A percentile compares a stretch with the other conserved stretches of the same genome.
Evolutionary conservation across 2,329 filamentous ascomycete species (phyloP).

Genomic region (Ascochyta lentis): DNA sequence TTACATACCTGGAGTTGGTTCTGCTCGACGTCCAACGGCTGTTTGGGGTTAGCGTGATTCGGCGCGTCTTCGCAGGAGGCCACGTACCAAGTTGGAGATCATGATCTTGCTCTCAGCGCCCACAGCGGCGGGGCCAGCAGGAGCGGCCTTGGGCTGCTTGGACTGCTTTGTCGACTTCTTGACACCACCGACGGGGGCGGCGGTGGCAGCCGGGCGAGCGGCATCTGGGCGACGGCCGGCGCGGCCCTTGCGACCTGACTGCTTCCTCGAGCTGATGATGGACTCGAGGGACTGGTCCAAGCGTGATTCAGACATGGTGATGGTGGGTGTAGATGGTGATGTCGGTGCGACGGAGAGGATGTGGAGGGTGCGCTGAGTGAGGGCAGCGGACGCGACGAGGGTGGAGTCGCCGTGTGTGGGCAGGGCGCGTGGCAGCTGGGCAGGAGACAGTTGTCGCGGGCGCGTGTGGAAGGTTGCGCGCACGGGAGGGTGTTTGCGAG

Average conservation of each 20-base stretch:
- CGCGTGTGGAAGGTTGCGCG: conserved; percentile 20
- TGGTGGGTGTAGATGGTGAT: conserved; percentile 8
- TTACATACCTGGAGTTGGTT: conserved; percentile 99
- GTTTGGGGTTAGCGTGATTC: conserved; percentile 55
- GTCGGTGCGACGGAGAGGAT: background rate
- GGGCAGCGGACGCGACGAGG: conserved; percentile 20
- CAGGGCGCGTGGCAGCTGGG: conserved; percentile 28
- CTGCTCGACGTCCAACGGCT: conserved; percentile 97
- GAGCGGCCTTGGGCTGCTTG: conserved; percentile 66
- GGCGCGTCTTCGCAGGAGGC: background rate
- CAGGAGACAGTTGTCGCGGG: conserved; percentile 21
- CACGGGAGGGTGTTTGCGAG: conserved; percentile 17
- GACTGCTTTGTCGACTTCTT: conserved; percentile 73
- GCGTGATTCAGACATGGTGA: conserved; percentile 65
- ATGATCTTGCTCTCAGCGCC: conserved; percentile 92
- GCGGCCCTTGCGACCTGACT: conserved; percentile 56
- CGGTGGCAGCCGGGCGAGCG: conserved; percentile 61
- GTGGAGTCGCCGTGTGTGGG: conserved; percentile 27
- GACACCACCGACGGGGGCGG: conserved; percentile 82
- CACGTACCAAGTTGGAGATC: conserved; percentile 94
- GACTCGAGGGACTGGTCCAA: conserved; percentile 97
- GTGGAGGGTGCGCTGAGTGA: conserved; percentile 20
- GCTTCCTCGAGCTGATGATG: conserved; percentile 81
- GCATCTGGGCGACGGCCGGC: conserved; percentile 55
- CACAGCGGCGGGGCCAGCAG: conserved; percentile 68